These are phyloP conservation scores for Botrytis pseudocinerea DNA, from an alignment of 2,329 filamentous ascomycete species.

Conservation along the genomic window DNA sequence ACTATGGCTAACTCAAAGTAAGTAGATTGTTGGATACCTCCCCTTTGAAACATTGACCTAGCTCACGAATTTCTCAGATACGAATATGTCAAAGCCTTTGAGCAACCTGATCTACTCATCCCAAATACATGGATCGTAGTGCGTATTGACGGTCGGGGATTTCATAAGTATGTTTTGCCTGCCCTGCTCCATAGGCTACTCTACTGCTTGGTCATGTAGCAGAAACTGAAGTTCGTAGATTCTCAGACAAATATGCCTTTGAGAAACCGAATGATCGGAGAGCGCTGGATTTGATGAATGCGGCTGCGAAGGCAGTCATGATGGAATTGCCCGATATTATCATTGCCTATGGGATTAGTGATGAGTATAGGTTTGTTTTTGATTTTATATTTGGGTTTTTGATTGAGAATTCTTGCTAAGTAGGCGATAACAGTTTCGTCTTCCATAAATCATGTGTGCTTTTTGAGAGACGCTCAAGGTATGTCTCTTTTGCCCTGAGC, in stretches of 20 bases:
- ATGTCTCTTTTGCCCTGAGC: constrained; percentile 36
- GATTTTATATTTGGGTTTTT: not conserved
- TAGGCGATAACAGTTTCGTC: constrained; percentile 65
- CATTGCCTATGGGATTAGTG: constrained; percentile 89
- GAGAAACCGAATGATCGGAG: constrained; percentile 89
- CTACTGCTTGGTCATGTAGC: not conserved
- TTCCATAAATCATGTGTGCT: constrained; percentile 80
- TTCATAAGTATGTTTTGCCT: constrained; percentile 71
- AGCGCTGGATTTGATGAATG: constrained; percentile 92
- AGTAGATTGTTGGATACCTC: not conserved
- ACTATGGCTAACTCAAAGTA: constrained; percentile 40
- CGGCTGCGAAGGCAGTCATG: constrained; percentile 81
- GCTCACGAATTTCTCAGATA: constrained; percentile 57
- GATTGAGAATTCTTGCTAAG: constrained; percentile 23
- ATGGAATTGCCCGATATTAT: constrained; percentile 80
- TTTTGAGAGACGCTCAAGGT: constrained; percentile 84
- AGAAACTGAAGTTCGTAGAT: constrained; percentile 49
- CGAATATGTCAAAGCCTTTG: constrained; percentile 90
- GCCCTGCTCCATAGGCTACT: not conserved
- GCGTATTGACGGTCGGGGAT: constrained; percentile 88
- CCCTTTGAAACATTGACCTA: not conserved
- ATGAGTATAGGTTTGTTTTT: constrained; percentile 73
- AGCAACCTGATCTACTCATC: constrained; percentile 76
- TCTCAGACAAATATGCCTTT: constrained; percentile 81
- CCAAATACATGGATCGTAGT: constrained; percentile 96